phyloP scores from a whole-genome alignment of 2,329 filamentous ascomycete genomes.

The Penicillium sclerotiorum region DNA sequence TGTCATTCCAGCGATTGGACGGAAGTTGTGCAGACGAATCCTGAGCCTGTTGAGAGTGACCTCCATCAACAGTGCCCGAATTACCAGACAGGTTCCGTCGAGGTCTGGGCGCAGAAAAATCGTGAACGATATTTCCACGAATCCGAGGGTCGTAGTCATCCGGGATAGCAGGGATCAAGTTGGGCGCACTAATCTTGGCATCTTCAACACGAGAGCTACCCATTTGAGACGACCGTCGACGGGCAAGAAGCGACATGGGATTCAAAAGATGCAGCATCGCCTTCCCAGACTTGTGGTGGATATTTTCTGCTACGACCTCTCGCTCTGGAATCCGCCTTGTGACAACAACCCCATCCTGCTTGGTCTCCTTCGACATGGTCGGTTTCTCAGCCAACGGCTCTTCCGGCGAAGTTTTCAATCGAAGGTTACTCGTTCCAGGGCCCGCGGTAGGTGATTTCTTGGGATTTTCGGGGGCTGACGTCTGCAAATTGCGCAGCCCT shows the following conservation, averaged over 20 bases:
- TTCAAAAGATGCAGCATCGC: constrained; percentile 60
- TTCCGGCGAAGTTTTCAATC: constrained; percentile 34
- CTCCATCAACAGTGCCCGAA: constrained; percentile 20
- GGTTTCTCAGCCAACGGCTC: constrained; percentile 27
- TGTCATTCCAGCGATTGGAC: constrained; percentile 22
- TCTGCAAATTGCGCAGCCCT: constrained; percentile 26
- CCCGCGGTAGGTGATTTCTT: constrained; percentile 33
- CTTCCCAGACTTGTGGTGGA: constrained; percentile 45
- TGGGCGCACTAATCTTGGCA: constrained; percentile 52
- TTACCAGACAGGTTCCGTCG: constrained; percentile 41
- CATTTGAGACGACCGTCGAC: constrained; percentile 58
- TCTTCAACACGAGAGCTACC: constrained; percentile 54
- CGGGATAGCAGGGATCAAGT: constrained; percentile 54
- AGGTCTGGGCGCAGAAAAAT: constrained; percentile 63
- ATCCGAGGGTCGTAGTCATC: constrained; percentile 67
- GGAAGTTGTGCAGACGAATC: constrained; percentile 21
- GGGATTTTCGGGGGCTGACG: constrained; percentile 26
- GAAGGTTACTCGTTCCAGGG: constrained; percentile 28
- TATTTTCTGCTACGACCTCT: constrained; percentile 30
- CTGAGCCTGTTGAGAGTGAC: constrained; percentile 10
- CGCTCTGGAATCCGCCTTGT: constrained; percentile 32
- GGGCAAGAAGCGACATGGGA: constrained; percentile 62
- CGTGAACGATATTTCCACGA: constrained; percentile 64
- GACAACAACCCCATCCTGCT: constrained; percentile 22
- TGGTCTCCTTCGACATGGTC: constrained; percentile 27